Conservation (phyloP, 495 filamentous ascomycete species). For the Neurospora pannonica region DNA sequence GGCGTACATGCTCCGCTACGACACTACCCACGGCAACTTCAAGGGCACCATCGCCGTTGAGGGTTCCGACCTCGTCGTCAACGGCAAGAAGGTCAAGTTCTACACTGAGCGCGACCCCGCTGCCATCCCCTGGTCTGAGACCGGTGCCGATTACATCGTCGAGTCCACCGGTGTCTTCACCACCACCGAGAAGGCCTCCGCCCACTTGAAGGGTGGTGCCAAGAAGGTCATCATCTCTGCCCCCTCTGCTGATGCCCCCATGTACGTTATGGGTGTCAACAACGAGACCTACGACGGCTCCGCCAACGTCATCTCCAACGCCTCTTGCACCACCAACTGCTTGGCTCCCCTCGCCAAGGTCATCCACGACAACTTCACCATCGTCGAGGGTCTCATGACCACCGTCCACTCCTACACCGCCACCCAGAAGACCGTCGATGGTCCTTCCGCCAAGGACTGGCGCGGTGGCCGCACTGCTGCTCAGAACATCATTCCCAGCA, state of each 20-base stretch:
- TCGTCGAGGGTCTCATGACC: constrained; percentile 99
- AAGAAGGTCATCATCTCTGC: constrained; percentile 99
- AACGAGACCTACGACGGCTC: constrained; percentile 81
- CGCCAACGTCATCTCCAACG: constrained; percentile 93
- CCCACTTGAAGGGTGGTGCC: constrained; percentile 95
- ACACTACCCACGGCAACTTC: constrained; percentile 93
- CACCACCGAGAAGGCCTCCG: constrained; percentile 88
- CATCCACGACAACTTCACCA: constrained; percentile 92
- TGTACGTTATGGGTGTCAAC: constrained; percentile 99
- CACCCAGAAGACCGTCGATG: constrained; percentile 99
- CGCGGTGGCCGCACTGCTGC: constrained; percentile 96
- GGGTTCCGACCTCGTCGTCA: constrained; percentile 71
- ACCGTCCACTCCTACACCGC: constrained; percentile 99
- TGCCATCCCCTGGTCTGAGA: constrained; percentile 82
- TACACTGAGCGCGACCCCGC: constrained; percentile 87
- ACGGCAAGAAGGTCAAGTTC: constrained; percentile 95
- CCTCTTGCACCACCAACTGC: constrained; percentile 99
- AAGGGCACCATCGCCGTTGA: constrained; percentile 76
- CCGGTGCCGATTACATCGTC: constrained; percentile 89
- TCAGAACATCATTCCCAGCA: constrained; percentile 99
- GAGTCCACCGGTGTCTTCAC: constrained; percentile 99
- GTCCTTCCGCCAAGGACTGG: constrained; percentile 98
- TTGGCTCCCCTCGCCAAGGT: constrained; percentile 98
- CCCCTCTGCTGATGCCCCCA: constrained; percentile 95
- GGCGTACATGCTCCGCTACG: constrained; percentile 99